Evolutionary conservation across 176 grass and related monocot genomes (phyloP).

Genomic region (Aegilops bicornis): DNA sequence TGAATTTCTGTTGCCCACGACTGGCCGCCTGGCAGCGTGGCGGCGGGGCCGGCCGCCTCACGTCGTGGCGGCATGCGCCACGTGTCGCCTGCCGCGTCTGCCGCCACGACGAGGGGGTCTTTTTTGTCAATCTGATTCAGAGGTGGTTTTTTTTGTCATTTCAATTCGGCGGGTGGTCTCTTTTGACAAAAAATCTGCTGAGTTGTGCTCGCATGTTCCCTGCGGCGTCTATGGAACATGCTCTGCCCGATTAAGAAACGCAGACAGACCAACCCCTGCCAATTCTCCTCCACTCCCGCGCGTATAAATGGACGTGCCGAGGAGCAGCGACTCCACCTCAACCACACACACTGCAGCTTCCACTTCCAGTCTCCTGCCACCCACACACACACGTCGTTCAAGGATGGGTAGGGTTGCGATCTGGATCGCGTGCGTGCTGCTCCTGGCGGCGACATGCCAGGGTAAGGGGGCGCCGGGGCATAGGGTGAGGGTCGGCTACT

Average conservation of each 20-base stretch:
- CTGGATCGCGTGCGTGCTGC: constrained; percentile 1
- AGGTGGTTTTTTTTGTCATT: too few species aligned
- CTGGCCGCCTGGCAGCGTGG: too few species aligned
- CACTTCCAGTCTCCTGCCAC: background rate
- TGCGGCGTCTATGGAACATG: background rate
- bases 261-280: background rate
- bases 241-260: background rate
- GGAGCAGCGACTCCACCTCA: background rate
- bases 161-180: too few species aligned
- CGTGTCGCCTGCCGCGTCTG: too few species aligned
- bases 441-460: constrained; percentile 14
- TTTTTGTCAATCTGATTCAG: too few species aligned
- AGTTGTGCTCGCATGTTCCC: background rate
- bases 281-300: background rate
- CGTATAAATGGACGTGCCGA: background rate
- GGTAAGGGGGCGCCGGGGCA: background rate
- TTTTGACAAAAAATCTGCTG: too few species aligned
- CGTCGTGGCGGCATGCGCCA: too few species aligned
- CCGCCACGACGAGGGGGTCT: too few species aligned
- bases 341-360: background rate
- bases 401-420: constrained; percentile 17
- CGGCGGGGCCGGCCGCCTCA: too few species aligned
- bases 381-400: background rate
- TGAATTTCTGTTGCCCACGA: too few species aligned
- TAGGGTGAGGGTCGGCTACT: constrained; percentile 27